Evolutionary conservation across 1,284 basidiomycete species (phyloP).

Genomic region (Apiotrichum mycotoxinovorans): DNA sequence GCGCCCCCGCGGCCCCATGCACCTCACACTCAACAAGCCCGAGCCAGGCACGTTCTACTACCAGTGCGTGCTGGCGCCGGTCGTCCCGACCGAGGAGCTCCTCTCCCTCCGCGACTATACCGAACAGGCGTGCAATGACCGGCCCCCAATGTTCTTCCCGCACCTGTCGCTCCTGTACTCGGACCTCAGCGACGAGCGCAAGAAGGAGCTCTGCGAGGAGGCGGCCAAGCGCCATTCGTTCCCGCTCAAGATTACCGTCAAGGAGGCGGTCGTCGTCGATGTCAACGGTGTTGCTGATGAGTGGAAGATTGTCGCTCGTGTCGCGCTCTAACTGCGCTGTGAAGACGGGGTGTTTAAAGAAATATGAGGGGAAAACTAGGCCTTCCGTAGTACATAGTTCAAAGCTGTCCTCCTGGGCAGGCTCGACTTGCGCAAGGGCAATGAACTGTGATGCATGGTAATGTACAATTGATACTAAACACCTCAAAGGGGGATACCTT

Average conservation of each 20-base stretch:
- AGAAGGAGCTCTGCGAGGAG: constrained; percentile 24
- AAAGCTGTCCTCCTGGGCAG: too few relatives aligned
- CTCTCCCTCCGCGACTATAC: constrained; percentile 17
- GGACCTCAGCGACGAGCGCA: constrained; percentile 18
- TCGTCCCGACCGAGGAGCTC: constrained; percentile 19
- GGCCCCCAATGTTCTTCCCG: constrained; percentile 29
- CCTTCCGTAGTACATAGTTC: background rate
- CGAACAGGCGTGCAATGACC: constrained; percentile 1
- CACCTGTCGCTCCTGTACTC: constrained; percentile 41
- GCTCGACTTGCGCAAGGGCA: background rate
- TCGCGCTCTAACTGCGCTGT: background rate
- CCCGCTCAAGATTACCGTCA: constrained; percentile 3
- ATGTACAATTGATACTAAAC: background rate
- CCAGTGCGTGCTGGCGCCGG: constrained; percentile 38
- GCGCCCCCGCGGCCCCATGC: constrained; percentile 1
- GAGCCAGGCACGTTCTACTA: constrained; percentile 22
- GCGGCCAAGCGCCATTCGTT: constrained; percentile 6
- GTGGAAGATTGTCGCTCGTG: constrained; percentile 20
- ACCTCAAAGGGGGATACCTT: background rate
- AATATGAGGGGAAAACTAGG: background rate
- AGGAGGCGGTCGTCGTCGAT: constrained; percentile 18
- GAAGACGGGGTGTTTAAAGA: too few relatives aligned
- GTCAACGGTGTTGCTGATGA: constrained; percentile 13
- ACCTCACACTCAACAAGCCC: constrained; percentile 1
- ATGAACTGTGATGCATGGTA: constrained; percentile 1